These are phyloP conservation scores for Abrus precatorius DNA, from an alignment of 306 rosid species.

Conservation along the genomic window DNA sequence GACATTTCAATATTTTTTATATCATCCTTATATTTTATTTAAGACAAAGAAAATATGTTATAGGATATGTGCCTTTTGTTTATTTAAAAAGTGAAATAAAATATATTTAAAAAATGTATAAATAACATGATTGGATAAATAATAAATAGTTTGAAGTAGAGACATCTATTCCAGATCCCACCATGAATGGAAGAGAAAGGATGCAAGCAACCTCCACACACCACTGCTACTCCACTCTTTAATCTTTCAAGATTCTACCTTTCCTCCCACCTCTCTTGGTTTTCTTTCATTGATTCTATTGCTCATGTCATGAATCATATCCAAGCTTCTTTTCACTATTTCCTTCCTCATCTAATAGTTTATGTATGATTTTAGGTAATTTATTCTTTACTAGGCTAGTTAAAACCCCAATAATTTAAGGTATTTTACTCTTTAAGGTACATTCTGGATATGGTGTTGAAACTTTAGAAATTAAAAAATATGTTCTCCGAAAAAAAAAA, in stretches of 20 bases:
- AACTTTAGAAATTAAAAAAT: too few species aligned
- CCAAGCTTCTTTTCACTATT: neutral
- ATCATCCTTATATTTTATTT: neutral
- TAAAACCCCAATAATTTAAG: neutral
- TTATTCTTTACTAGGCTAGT: neutral
- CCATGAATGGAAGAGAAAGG: conserved; percentile 36
- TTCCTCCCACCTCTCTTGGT: neutral
- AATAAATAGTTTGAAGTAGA: neutral
- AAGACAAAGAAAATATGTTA: too few species aligned
- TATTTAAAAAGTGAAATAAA: neutral
- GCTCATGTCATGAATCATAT: neutral
- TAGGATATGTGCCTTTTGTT: neutral
- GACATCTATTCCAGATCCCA: conserved; percentile 25
- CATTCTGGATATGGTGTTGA: too few species aligned
- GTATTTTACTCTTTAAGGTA: neutral
- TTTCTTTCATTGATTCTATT: neutral
- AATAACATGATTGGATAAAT: neutral
- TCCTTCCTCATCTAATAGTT: neutral
- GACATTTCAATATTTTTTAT: neutral
- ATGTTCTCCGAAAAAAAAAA: too few species aligned
- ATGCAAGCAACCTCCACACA: neutral
- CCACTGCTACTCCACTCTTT: conserved; percentile 16
- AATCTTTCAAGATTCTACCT: conserved; percentile 28
- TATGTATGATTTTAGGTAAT: neutral
- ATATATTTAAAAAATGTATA: neutral